phyloP scores from a whole-genome alignment of 225 moss, liverwort and hornwort genomes.

The Bryum argenteum region DNA sequence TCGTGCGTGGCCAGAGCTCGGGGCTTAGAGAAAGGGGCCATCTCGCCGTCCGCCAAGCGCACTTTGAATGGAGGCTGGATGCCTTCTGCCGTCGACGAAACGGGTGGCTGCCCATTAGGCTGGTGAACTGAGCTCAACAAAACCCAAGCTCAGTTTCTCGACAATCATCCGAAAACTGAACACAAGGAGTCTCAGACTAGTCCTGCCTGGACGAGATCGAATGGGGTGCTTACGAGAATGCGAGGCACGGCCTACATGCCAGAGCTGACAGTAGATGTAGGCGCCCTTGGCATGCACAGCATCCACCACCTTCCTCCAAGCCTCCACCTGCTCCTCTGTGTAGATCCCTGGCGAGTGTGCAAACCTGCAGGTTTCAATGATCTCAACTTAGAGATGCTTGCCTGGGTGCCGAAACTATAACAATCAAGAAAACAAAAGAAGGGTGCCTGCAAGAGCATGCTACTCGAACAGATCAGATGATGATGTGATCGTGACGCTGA shows the following conservation, averaged over 20 bases:
- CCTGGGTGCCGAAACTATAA: too few relatives aligned
- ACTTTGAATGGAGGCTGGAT: conserved; percentile 38
- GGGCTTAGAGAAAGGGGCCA: conserved; percentile 38
- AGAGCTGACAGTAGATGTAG: conserved; percentile 64
- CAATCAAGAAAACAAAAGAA: too few relatives aligned
- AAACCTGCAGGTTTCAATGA: conserved; percentile 28
- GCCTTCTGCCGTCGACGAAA: conserved; percentile 49
- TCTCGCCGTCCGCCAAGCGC: conserved; percentile 26
- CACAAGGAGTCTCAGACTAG: too few relatives aligned
- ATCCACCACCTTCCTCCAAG: conserved; percentile 65
- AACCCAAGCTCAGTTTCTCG: too few relatives aligned
- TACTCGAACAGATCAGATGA: too few relatives aligned
- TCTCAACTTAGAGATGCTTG: too few relatives aligned
- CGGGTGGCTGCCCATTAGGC: conserved; percentile 58
- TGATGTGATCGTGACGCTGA: too few relatives aligned
- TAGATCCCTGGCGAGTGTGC: conserved; percentile 63
- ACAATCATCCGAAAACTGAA: too few relatives aligned
- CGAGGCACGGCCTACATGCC: conserved; percentile 70
- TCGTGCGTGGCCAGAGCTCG: conserved; percentile 50
- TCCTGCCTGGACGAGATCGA: too few relatives aligned
- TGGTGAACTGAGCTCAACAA: conserved; percentile 43
- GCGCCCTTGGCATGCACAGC: conserved; percentile 71
- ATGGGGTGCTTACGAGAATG: conserved; percentile 34
- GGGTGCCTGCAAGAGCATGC: too few relatives aligned
- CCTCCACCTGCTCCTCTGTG: conserved; percentile 57